Base-by-base conservation (phyloP, 2,329 filamentous ascomycete species). In the Dryadomyces quercus-mongolicae region DNA sequence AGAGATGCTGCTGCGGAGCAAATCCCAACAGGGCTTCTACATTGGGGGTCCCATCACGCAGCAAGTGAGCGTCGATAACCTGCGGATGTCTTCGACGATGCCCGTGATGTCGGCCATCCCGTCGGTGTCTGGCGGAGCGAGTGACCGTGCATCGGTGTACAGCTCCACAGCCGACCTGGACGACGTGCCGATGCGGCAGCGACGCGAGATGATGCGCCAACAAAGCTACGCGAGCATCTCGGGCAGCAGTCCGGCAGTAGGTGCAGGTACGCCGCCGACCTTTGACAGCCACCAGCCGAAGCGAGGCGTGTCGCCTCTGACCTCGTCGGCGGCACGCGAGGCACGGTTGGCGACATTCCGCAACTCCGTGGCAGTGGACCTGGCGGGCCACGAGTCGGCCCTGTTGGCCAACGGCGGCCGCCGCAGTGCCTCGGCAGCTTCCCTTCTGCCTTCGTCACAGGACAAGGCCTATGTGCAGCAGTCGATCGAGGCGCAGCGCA, bases 121-220 rank as follows among this genome's bases (percentile, higher is more conserved):
- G 62, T 51, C 54, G 13, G 52, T 55, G 8, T 53, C 48, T 2
- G 40, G 47, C 15, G 54, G 52, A 31, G 52, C 54, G 22, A 49
- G 49, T 15, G 54, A 54, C 22, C 45, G 47, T 36, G 49, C 42
- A 12, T 53, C 56, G 18, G 36, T 53, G 38, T 47, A 53, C 45
- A 52, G 53, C 51, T 34, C 55, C 2, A 31, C 64, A 20, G 63
- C 71, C 18, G 77, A 80, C 59, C 71, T 75, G 1, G 87, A 91
- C 57, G 80, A 90, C 54, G 74, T 92, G 60, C 84, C 87, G 0
- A 74, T 93, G 18, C 85, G 81, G 45, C 80, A 86, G 61, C 82
- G 86, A 46, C 77, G 76, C 54, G 70, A 78, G 48, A 66, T 86
- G 31, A 80, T 86, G 54, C 79, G 78, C 36, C 75, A 78, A 45